These are phyloP conservation scores for Magnolia officinalis DNA, from an alignment of 164 flowering plant genomes.

Conservation along the genomic window DNA sequence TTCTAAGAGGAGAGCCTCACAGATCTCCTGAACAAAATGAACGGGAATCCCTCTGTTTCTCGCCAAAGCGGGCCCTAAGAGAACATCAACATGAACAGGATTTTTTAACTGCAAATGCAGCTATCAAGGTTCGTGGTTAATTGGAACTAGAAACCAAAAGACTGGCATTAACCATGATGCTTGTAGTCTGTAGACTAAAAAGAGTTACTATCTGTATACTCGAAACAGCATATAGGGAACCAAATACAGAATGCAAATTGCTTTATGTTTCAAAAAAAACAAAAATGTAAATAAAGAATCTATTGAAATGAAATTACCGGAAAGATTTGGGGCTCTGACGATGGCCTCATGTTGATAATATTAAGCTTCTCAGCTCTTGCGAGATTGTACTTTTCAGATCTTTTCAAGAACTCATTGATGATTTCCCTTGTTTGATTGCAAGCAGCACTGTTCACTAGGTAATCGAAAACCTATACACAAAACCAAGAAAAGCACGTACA, in stretches of 20 bases:
- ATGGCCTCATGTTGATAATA: slow-evolving; percentile 60
- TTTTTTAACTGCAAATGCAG: too few species aligned
- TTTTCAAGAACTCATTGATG: slow-evolving; percentile 39
- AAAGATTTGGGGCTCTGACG: slow-evolving; percentile 30
- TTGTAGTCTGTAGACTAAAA: not conserved
- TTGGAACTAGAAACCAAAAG: too few species aligned
- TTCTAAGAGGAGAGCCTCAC: too few species aligned
- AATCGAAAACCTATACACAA: slow-evolving; percentile 59
- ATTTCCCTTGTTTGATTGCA: slow-evolving; percentile 58
- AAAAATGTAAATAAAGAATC: not conserved
- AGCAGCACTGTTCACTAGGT: slow-evolving; percentile 54
- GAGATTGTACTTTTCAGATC: slow-evolving; percentile 46
- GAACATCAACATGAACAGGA: too few species aligned
- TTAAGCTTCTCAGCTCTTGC: slow-evolving; percentile 67
- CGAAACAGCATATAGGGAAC: not conserved
- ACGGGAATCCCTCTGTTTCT: too few species aligned
- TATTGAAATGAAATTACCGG: slow-evolving; percentile 31
- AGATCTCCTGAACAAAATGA: too few species aligned
- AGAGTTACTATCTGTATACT: not conserved
- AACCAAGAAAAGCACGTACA: not conserved
- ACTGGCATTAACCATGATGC: too few species aligned
- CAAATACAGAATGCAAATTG: not conserved
- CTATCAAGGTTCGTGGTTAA: too few species aligned
- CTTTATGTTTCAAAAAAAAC: not conserved
- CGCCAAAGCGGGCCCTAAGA: not conserved